A percentile compares a stretch with the other conserved stretches of the same genome.
These are phyloP conservation scores for Venturia nashicola DNA, from an alignment of 2,329 filamentous ascomycete species.

Conservation along the genomic window DNA sequence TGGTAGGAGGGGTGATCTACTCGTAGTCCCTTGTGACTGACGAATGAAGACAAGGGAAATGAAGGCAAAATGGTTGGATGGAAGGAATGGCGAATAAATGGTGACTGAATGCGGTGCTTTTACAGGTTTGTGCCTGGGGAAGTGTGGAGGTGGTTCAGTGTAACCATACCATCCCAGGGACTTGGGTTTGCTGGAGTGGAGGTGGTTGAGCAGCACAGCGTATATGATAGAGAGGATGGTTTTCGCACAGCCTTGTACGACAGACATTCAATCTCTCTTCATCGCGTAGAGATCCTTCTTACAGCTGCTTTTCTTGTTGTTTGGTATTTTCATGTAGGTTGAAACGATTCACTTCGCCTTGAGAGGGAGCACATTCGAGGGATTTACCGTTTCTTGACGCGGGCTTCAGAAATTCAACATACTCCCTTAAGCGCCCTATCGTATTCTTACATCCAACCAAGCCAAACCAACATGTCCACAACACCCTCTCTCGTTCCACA, in stretches of 20 bases:
- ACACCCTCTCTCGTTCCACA: neutral
- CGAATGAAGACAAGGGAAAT: too few relatives aligned
- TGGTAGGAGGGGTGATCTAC: too few relatives aligned
- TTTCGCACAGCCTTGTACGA: neutral
- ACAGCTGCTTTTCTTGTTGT: neutral
- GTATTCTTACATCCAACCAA: neutral
- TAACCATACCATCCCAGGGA: neutral
- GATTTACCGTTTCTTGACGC: neutral
- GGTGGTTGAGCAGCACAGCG: neutral
- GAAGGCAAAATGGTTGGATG: too few relatives aligned
- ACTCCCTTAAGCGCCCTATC: neutral
- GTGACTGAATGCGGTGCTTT: too few relatives aligned
- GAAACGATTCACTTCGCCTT: neutral
- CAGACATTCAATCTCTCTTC: neutral
- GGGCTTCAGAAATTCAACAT: neutral
- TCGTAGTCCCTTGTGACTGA: too few relatives aligned
- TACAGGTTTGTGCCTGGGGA: too few relatives aligned
- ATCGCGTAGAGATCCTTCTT: neutral
- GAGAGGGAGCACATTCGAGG: neutral
- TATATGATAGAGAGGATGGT: neutral
- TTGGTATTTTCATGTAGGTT: neutral
- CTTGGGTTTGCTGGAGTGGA: neutral
- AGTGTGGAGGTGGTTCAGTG: neutral
- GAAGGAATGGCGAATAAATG: too few relatives aligned
- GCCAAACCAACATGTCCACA: neutral